These are phyloP conservation scores for Capsicum chinense DNA, from an alignment of 257 asterid species.

Conservation along the genomic window DNA sequence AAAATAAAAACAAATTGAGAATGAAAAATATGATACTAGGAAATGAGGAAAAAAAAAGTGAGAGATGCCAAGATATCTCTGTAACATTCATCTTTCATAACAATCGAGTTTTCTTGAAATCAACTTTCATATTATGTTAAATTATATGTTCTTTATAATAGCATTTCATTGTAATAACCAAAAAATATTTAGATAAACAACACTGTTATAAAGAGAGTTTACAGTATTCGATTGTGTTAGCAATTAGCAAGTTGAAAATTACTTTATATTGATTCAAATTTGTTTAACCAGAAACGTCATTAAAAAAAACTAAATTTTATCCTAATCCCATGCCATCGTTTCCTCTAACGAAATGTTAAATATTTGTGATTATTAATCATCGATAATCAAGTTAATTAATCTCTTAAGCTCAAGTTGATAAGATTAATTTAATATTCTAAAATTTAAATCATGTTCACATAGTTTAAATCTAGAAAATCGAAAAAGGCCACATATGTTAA, in stretches of 20 bases:
- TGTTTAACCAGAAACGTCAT: neutral
- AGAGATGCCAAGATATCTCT: neutral
- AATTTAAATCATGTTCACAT: neutral
- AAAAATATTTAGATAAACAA: neutral
- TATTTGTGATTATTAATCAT: neutral
- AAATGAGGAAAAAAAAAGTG: too few relatives aligned
- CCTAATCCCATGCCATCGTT: neutral
- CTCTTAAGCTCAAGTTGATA: neutral
- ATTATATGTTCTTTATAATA: neutral
- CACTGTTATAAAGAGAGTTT: neutral
- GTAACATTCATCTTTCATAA: neutral
- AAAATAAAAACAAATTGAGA: too few relatives aligned
- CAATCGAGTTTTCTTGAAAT: neutral
- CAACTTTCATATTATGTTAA: neutral
- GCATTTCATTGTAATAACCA: neutral
- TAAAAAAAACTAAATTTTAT: neutral
- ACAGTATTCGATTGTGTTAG: neutral
- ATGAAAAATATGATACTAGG: too few relatives aligned
- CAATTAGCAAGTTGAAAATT: slow-evolving; percentile 3
- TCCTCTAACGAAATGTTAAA: neutral
- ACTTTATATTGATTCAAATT: neutral
- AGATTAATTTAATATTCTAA: neutral
- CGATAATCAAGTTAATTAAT: neutral
- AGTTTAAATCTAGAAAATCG: neutral
- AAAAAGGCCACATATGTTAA: neutral